These are phyloP conservation scores for Bertia moriformis DNA, from an alignment of 2,329 filamentous ascomycete genomes.

Conservation along the genomic window DNA sequence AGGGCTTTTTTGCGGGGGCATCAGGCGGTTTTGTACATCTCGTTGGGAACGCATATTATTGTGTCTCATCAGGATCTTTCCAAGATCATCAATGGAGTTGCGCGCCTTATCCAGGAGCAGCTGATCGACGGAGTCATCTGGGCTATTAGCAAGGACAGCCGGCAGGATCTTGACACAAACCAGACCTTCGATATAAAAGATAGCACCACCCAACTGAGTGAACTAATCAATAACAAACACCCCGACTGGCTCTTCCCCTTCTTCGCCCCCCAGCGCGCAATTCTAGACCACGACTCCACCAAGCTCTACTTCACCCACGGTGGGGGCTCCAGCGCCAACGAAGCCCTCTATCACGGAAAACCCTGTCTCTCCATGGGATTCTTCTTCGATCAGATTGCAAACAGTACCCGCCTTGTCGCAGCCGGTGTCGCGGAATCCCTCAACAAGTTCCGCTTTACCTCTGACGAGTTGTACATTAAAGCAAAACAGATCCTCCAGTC, in stretches of 20 bases:
- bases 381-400: slow-evolving; percentile 25
- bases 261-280: slow-evolving; percentile 24
- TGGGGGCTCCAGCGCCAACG: slow-evolving; percentile 23
- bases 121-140: slow-evolving; percentile 24
- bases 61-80: slow-evolving; percentile 13
- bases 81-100: slow-evolving; percentile 16
- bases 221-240: slow-evolving; percentile 6
- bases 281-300: slow-evolving; percentile 17
- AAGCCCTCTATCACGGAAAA: slow-evolving; percentile 21
- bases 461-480: slow-evolving; percentile 13
- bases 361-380: slow-evolving; percentile 18
- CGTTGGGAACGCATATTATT: slow-evolving; percentile 23
- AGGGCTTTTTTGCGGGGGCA: slow-evolving; percentile 15
- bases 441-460: slow-evolving; percentile 19
- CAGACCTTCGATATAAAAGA: slow-evolving; percentile 9
- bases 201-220: slow-evolving; percentile 5
- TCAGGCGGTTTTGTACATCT: slow-evolving; percentile 20
- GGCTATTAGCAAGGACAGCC: slow-evolving; percentile 12
- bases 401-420: slow-evolving; percentile 16
- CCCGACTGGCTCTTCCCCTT: slow-evolving; percentile 13
- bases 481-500: slow-evolving; percentile 9
- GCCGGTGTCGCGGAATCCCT: slow-evolving; percentile 18
- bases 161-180: slow-evolving; percentile 6
- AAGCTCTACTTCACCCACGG: slow-evolving; percentile 24
- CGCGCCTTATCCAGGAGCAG: slow-evolving; percentile 9